Base-by-base conservation (phyloP, 768 basidiomycete genomes). In the Leccinum barrowsii region DNA sequence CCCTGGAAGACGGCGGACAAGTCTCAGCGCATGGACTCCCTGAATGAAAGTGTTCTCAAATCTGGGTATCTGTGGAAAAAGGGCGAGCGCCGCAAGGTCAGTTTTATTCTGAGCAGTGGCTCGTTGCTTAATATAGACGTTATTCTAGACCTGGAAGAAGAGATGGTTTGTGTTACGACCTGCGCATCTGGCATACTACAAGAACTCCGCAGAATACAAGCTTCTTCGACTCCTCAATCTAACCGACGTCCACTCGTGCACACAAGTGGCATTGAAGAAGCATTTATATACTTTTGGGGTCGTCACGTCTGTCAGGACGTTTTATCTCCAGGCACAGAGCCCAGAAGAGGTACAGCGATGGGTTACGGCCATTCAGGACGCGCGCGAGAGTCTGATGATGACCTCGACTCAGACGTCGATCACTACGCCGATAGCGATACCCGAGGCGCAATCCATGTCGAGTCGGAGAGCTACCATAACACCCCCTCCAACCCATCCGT, bases 21-120 rank as follows among this genome's bases (percentile, higher is more conserved):
- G 48, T 74, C 74, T 50, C 76, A 71, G 50, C 74, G 70, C 26
- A 72, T 76, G 56, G 78, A 80, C 57, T 80, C 84, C 4, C 75
- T 77, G 12, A 86, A 86, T 57, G 87, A 88, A 67, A 83, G 80
- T 50, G 85, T 91, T 44, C 80, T 96, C 70, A 96, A 94, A 75
- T 84, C 89, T 22, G 97, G 96, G 1, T 98, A 97, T 77, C 77
- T 98, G 53, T 90, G 87, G 85, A 99, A 99, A 84, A 98, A 98
- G 80, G 96, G 96, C 64, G 93, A 97, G 74, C 83, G 94, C 58
- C 79, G 97, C 73, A 98, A 98, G 89, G 96, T 96, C 63, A 57
- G 82, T 73, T 42, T 44, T 46, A 52, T 62, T 21, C 28, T 19
- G 55, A 28, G 35, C 21, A 22, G 24, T 32, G 13, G 2, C 59